phyloP scores from a whole-genome alignment of 306 rosid genomes.

The cucumber (Cucumis sativus) region Cucumber_9930_V3 NC_026660.2:28703501-28704000 shows the following conservation, averaged over 20 bases:
- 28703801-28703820: neutral
- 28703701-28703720: neutral
- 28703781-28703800: neutral
- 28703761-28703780: neutral
- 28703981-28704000: constrained; percentile 94
- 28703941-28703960: constrained; percentile 45
- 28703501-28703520: neutral
- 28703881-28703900: constrained; percentile 15
- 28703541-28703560: neutral
- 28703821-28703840: neutral
- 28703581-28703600: neutral
- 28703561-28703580: neutral
- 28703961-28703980: constrained; percentile 70
- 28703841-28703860: neutral
- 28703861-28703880: neutral
- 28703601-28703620: neutral
- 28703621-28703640: neutral
- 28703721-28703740: neutral
- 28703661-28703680: neutral
- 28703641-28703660: neutral
- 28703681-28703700: neutral
- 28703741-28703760: neutral
- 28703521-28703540: neutral
- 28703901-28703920: constrained; percentile 86
- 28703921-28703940: constrained; percentile 92